These are phyloP conservation scores for Cryptosporidium meleagridis DNA, from an alignment of 169 alveolate species.

Conservation along the genomic window DNA sequence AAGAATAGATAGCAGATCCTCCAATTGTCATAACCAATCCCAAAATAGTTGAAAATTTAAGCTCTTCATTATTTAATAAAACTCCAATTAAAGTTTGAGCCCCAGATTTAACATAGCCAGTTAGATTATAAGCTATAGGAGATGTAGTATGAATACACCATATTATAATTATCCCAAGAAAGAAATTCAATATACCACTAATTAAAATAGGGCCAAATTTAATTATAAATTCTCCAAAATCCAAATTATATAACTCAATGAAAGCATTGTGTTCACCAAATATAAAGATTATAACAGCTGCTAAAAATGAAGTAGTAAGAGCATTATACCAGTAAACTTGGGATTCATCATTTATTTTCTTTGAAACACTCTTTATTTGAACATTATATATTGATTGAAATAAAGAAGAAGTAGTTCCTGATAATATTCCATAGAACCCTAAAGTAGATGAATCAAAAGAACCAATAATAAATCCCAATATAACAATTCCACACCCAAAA, in stretches of 20 bases:
- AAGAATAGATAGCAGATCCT: slow-evolving; percentile 56
- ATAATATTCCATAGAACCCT: slow-evolving; percentile 28
- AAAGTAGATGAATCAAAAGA: slow-evolving; percentile 51
- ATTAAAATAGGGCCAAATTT: slow-evolving; percentile 28
- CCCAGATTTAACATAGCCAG: slow-evolving; percentile 60
- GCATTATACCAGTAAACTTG: slow-evolving; percentile 67
- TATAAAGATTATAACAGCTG: slow-evolving; percentile 3
- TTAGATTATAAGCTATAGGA: slow-evolving; percentile 64
- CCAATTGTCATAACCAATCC: slow-evolving; percentile 50
- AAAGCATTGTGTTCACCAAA: slow-evolving; percentile 40
- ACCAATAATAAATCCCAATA: slow-evolving; percentile 22
- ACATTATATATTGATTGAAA: slow-evolving; percentile 67
- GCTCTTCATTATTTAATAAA: slow-evolving; percentile 22
- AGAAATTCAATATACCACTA: slow-evolving; percentile 52
- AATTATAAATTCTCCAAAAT: not conserved
- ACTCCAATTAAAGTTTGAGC: slow-evolving; percentile 48
- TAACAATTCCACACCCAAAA: slow-evolving; percentile 51
- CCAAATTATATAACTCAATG: not conserved
- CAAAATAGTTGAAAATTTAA: slow-evolving; percentile 7
- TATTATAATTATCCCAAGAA: slow-evolving; percentile 18
- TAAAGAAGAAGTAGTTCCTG: slow-evolving; percentile 50
- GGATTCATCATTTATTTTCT: slow-evolving; percentile 31
- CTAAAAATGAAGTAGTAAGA: slow-evolving; percentile 37
- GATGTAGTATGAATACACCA: slow-evolving; percentile 65
- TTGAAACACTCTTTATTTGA: slow-evolving; percentile 44